phyloP scores from a whole-genome alignment of 2,329 filamentous ascomycete species.

The Cytospora paraplurivora region DNA sequence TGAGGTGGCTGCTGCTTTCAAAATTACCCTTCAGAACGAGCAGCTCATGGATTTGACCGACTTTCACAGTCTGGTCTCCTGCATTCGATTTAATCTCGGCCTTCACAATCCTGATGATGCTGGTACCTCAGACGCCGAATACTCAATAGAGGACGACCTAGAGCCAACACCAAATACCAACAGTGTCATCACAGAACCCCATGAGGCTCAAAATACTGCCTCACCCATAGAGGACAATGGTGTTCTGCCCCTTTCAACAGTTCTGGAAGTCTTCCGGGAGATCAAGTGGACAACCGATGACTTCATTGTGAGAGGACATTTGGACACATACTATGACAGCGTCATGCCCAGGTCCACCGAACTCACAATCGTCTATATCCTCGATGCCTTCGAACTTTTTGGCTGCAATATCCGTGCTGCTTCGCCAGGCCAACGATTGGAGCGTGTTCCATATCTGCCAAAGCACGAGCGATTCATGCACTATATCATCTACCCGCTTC shows the following conservation, averaged over 20 bases:
- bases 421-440: slow-evolving; percentile 32
- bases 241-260: neutral
- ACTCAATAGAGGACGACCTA: neutral
- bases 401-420: slow-evolving; percentile 35
- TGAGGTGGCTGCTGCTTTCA: slow-evolving; percentile 45
- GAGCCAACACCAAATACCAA: neutral
- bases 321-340: neutral
- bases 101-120: neutral
- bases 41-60: slow-evolving; percentile 6
- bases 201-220: too few species aligned
- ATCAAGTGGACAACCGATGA: slow-evolving; percentile 5
- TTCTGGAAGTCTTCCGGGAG: slow-evolving; percentile 13
- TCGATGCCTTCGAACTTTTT: slow-evolving; percentile 42
- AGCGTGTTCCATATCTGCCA: slow-evolving; percentile 33
- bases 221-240: too few species aligned
- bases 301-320: slow-evolving; percentile 17
- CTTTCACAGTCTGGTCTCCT: slow-evolving; percentile 5
- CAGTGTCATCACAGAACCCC: too few species aligned
- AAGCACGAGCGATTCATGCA: slow-evolving; percentile 35
- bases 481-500: slow-evolving; percentile 36
- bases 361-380: slow-evolving; percentile 35
- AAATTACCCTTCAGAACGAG: slow-evolving; percentile 31
- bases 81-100: neutral
- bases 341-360: slow-evolving; percentile 9
- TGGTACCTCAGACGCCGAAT: neutral